Evolutionary conservation across 2,329 filamentous ascomycete genomes (phyloP), one percentile per base, ranked within the genome.

Genomic region (Neofusicoccum laricinum): DNA sequence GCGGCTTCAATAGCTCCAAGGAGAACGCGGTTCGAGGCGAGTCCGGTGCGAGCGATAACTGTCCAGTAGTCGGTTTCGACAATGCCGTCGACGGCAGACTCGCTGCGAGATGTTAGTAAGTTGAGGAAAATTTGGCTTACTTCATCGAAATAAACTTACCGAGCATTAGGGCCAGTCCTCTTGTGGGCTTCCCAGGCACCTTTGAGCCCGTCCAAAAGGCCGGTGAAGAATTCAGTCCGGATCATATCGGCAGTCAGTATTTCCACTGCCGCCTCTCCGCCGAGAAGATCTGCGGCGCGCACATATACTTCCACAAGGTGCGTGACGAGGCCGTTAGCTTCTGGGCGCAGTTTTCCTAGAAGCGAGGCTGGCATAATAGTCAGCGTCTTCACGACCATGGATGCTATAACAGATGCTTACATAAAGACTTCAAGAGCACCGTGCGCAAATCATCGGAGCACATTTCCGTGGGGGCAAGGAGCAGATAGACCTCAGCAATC

Each of bases 31-130:
- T 93, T 91, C 41, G 90, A 90, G 0, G 88, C 88, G 2, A 96
- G 79, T 0, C 89, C 86, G 15, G 98, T 84, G 1, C 93, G 89
- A 1, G 92, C 89, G 2, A 99, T 82, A 2, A 98, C 87, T 4
- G 87, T 86, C 72, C 96, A 90, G 75, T 96, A 97, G 73, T 97
- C 91, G 0, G 90, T 90, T 72, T 97, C 88, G 0, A 91, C 88
- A 11, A 93, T 84, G 12, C 88, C 87, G 69, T 90, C 89, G 38
- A 97, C 85, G 34, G 86, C 85, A 45, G 88, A 85, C 19, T 86
- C 82, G 85, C 71, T 91, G 4, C 3, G 4, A 30, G 12, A 17
- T 17, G 53, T 48, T 6, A 48, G 30, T 38, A 30, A 30, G 6
- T 15, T 25, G 4, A 12, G 17, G 2, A 19, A 15, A 2, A 8